A percentile compares a stretch with the other conserved stretches of the same genome.
phyloP scores from a whole-genome alignment of 192 early-diverging fungal species.

The Paraglomus occultum region DNA sequence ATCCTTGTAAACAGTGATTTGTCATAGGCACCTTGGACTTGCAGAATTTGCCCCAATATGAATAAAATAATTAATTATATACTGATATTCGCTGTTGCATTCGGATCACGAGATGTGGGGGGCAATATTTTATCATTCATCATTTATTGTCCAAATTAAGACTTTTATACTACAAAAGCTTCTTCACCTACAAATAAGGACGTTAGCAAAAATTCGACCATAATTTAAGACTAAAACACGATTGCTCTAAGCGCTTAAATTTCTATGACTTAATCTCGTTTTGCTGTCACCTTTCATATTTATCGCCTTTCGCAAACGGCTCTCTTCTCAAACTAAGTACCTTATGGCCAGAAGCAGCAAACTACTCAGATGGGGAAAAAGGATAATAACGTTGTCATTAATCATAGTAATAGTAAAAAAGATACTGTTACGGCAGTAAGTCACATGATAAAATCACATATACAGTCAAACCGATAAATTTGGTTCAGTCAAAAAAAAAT shows the following conservation, averaged over 20 bases:
- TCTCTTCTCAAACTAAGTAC: not conserved
- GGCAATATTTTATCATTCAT: not conserved
- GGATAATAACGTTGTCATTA: not conserved
- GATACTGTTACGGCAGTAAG: no score
- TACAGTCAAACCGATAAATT: no score
- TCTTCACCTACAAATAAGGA: not conserved
- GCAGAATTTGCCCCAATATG: no score
- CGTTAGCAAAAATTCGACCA: not conserved
- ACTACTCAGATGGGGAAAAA: not conserved
- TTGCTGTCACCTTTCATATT: not conserved
- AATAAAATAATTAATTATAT: no score
- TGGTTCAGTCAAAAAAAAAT: no score
- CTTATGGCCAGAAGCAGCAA: not conserved
- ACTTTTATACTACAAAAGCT: not conserved
- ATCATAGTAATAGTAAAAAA: not conserved
- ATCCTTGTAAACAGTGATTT: no score
- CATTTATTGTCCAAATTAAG: not conserved
- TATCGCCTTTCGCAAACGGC: no score
- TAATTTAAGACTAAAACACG: not conserved
- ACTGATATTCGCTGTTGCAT: no score
- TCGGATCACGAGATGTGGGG: no score
- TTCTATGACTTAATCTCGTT: not conserved
- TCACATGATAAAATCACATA: no score
- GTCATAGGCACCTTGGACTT: no score
- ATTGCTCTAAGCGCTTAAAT: not conserved